Evolutionary conservation across 2,329 filamentous ascomycete genomes (phyloP), one percentile per base, ranked within the genome.

Genomic region (Helicocarpus griseus): DNA sequence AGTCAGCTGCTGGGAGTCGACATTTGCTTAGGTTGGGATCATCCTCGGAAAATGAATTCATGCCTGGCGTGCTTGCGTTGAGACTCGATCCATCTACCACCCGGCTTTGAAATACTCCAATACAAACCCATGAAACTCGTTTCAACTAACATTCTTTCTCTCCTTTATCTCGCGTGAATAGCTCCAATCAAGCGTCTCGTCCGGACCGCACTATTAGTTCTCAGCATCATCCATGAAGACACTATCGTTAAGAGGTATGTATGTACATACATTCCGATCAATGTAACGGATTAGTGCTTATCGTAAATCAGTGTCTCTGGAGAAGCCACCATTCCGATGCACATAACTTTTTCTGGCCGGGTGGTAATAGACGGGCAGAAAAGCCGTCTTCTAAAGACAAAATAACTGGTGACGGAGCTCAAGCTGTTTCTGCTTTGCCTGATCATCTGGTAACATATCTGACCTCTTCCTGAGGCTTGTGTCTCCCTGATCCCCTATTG

Each of bases 221-320:
- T 65, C 63, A 46, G 61, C 58, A 47, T 68, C 65, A 29, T 66
- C 63, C 14, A 66, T 51, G 38, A 61, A 56, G 52, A 67, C 66
- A 40, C 57, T 57, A 46, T 58, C 54, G 44, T 67, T 69, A 8
- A 64, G 64, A 22, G 63, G 60, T 1, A 60, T 54, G 53, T 63
- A 61, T 4, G 50, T 5, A 71, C 59, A 49, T 71, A 68, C 2
- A 62, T 68, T 6, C 67, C 69, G 14, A 68, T 57, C 11, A 69
- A 60, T 48, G 56, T 52, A 1, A 68, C 65, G 26, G 59, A 58
- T 5, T 69, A 68, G 50, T 63, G 68, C 44, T 63, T 59, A 55
- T 71, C 69, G 14, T 68, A 71, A 65, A 31, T 71, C 66, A 22
- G 72, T 66, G 8, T 69, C 69, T 69, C 69, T 73, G 22, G 69